Evolutionary conservation across 2,329 filamentous ascomycete genomes (phyloP).

Genomic region (Lecanicillium sp.): DNA sequence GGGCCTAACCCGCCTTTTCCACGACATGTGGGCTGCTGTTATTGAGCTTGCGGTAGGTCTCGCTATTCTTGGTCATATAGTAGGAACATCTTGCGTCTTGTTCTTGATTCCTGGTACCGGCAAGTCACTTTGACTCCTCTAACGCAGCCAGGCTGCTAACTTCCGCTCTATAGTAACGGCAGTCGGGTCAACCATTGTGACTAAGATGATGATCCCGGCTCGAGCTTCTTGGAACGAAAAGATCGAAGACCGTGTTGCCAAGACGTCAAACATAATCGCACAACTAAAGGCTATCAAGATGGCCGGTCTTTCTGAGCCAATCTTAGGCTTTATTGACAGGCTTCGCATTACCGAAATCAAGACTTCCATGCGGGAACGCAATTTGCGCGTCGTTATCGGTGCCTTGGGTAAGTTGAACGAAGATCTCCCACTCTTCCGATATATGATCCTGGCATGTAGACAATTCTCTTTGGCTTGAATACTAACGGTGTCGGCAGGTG

Average conservation of each 20-base stretch:
- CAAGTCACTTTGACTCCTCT: no score
- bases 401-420: no score
- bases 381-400: no score
- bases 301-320: not conserved
- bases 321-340: no score
- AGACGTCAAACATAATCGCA: not conserved
- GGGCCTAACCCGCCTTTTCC: not conserved
- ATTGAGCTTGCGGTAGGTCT: not conserved
- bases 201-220: not conserved
- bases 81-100: not conserved
- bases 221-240: not conserved
- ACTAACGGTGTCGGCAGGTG: constrained; percentile 5
- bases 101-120: not conserved
- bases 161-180: no score
- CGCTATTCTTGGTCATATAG: not conserved
- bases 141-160: no score
- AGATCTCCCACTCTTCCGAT: no score
- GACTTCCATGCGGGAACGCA: no score
- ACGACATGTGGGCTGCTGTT: not conserved
- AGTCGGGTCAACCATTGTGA: no score
- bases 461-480: no score
- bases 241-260: not conserved
- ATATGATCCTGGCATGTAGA: no score
- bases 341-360: no score
- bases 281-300: constrained; percentile 3